phyloP scores from a whole-genome alignment of 768 basidiomycete genomes.

The Mycena belliarum region DNA sequence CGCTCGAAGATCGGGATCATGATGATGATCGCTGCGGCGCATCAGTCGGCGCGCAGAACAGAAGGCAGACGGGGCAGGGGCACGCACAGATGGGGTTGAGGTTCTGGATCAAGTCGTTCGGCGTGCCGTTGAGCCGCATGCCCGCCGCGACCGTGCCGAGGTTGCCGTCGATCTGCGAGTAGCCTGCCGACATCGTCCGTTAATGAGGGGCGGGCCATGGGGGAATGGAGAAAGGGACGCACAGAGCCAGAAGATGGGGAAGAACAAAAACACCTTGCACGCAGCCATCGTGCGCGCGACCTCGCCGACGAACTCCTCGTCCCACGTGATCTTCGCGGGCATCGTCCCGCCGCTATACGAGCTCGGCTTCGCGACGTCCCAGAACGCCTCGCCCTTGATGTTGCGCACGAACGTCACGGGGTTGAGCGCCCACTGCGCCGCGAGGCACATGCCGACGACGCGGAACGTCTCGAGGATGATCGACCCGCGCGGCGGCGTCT shows the following conservation, averaged over 20 bases:
- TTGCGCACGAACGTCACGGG: slow-evolving; percentile 33
- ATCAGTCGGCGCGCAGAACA: too few species aligned
- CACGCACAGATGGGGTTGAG: slow-evolving; percentile 53
- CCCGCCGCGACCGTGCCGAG: slow-evolving; percentile 50
- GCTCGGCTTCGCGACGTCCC: slow-evolving; percentile 50
- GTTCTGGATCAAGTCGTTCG: slow-evolving; percentile 56
- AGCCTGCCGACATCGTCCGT: too few species aligned
- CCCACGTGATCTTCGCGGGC: slow-evolving; percentile 48
- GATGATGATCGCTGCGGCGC: slow-evolving; percentile 45
- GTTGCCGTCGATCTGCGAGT: slow-evolving; percentile 55
- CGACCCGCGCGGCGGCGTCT: slow-evolving; percentile 39
- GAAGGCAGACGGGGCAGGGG: too few species aligned
- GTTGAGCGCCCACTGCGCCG: slow-evolving; percentile 40
- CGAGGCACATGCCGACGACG: slow-evolving; percentile 37
- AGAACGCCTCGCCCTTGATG: slow-evolving; percentile 39
- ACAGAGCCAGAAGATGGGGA: slow-evolving; percentile 51
- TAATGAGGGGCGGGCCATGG: slow-evolving; percentile 41
- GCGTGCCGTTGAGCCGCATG: slow-evolving; percentile 46
- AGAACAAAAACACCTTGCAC: slow-evolving; percentile 56
- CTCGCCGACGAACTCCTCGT: slow-evolving; percentile 58
- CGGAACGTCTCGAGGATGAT: slow-evolving; percentile 43
- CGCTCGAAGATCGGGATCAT: slow-evolving; percentile 54
- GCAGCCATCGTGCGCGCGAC: slow-evolving; percentile 44
- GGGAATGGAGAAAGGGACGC: slow-evolving; percentile 41
- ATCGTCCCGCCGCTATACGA: slow-evolving; percentile 32